Evolutionary conservation across 805 yeast species (phyloP).

Genomic region (Kregervanrija delftensis): DNA sequence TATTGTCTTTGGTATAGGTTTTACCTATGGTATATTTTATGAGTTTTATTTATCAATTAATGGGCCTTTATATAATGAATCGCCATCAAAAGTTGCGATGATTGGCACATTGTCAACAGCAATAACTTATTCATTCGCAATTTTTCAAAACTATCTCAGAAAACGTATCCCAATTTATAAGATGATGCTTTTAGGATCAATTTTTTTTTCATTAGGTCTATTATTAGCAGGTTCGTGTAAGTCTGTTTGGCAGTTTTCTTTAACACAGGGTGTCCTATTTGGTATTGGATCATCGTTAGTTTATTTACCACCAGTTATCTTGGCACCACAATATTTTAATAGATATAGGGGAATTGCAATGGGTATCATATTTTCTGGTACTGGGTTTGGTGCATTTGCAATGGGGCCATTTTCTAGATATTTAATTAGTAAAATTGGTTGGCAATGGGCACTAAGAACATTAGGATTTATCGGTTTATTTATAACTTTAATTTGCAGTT

Average conservation of each 20-base stretch:
- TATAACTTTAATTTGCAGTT: constrained; percentile 5
- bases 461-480: constrained; percentile 25
- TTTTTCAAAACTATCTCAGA: constrained; percentile 21
- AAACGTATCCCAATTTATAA: constrained; percentile 14
- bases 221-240: constrained; percentile 16
- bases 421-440: constrained; percentile 32
- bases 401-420: constrained; percentile 30
- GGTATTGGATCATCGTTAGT: constrained; percentile 46
- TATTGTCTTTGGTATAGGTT: constrained; percentile 30
- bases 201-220: constrained; percentile 24
- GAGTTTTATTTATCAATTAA: constrained; percentile 25
- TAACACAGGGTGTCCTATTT: constrained; percentile 47
- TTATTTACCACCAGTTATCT: constrained; percentile 41
- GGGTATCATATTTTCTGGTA: constrained; percentile 34
- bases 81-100: constrained; percentile 26
- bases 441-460: constrained; percentile 29
- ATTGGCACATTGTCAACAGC: constrained; percentile 30
- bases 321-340: constrained; percentile 56
- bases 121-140: constrained; percentile 25
- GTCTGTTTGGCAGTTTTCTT: constrained; percentile 37
- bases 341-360: constrained; percentile 37
- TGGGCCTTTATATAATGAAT: constrained; percentile 24
- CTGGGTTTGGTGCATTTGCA: constrained; percentile 40
- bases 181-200: constrained; percentile 25
- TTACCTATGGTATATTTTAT: constrained; percentile 33